Conservation (phyloP, 495 filamentous ascomycete species). For the Penicillium atrosanguineum region DNA sequence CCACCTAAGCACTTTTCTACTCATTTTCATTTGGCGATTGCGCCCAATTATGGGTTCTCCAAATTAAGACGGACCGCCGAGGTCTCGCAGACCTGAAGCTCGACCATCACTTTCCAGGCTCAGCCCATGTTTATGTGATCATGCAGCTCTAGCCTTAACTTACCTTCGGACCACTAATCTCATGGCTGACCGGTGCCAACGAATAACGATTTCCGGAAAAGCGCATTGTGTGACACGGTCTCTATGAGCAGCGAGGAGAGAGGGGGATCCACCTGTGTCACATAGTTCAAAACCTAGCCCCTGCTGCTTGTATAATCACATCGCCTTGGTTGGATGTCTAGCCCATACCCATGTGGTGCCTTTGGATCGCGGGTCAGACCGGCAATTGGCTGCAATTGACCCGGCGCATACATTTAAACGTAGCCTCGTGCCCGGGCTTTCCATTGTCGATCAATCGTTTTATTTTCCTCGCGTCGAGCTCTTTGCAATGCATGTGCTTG, state of each 20-base stretch:
- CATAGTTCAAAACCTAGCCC: conserved; percentile 7
- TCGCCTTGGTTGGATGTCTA: conserved; percentile 5
- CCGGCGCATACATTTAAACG: background rate
- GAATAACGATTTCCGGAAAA: background rate
- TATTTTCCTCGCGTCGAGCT: background rate
- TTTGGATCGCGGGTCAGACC: background rate
- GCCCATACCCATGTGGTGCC: background rate
- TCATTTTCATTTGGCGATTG: background rate
- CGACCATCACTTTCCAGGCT: background rate
- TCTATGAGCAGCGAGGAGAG: background rate
- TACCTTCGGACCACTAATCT: background rate
- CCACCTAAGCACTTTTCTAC: background rate
- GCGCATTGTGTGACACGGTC: conserved; percentile 1
- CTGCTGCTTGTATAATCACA: conserved; percentile 15
- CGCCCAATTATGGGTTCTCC: background rate
- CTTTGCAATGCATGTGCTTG: conserved; percentile 27
- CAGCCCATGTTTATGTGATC: background rate
- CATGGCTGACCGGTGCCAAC: background rate
- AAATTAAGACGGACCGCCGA: background rate
- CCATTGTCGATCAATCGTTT: background rate
- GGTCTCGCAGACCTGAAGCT: background rate
- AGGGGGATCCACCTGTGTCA: background rate
- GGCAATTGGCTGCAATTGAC: background rate
- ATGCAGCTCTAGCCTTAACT: background rate
- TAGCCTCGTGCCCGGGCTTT: background rate